These are phyloP conservation scores for Aureobasidium namibiae DNA, from an alignment of 2,329 filamentous ascomycete species.

Conservation along the genomic window DNA sequence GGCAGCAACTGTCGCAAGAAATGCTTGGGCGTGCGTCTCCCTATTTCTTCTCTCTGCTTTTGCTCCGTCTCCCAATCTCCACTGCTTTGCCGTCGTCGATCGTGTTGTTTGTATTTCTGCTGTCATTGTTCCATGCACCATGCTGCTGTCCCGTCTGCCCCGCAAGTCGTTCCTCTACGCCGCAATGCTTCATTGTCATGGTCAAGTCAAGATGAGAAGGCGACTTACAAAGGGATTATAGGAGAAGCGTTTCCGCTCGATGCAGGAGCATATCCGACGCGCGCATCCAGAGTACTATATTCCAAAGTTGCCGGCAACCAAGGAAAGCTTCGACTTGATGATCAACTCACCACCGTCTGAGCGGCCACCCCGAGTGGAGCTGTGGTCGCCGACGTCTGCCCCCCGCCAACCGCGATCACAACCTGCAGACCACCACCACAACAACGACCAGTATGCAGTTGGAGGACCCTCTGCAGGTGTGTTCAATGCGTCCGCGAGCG, in stretches of 20 bases:
- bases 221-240: conserved; percentile 31
- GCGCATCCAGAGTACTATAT: conserved; percentile 97
- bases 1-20: conserved; percentile 94
- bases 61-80: conserved; percentile 2
- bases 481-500: conserved; percentile 24
- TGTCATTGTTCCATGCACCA: conserved; percentile 1
- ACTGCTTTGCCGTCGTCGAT: background rate
- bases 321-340: conserved; percentile 96
- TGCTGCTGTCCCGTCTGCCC: conserved; percentile 7
- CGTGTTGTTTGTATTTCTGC: background rate
- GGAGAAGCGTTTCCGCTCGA: conserved; percentile 95
- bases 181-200: conserved; percentile 1
- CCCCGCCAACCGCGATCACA: conserved; percentile 12
- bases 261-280: conserved; percentile 98
- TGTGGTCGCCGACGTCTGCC: conserved; percentile 17
- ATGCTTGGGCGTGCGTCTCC: conserved; percentile 85
- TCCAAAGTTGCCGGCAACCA: conserved; percentile 91
- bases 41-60: conserved; percentile 14
- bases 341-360: conserved; percentile 80
- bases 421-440: conserved; percentile 18
- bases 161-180: background rate
- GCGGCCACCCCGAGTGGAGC: conserved; percentile 40
- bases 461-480: conserved; percentile 29
- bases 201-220: background rate
- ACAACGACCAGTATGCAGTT: conserved; percentile 18